phyloP scores from a whole-genome alignment of 495 filamentous ascomycete species.

The Hypomontagnella submonticulosa region DNA sequence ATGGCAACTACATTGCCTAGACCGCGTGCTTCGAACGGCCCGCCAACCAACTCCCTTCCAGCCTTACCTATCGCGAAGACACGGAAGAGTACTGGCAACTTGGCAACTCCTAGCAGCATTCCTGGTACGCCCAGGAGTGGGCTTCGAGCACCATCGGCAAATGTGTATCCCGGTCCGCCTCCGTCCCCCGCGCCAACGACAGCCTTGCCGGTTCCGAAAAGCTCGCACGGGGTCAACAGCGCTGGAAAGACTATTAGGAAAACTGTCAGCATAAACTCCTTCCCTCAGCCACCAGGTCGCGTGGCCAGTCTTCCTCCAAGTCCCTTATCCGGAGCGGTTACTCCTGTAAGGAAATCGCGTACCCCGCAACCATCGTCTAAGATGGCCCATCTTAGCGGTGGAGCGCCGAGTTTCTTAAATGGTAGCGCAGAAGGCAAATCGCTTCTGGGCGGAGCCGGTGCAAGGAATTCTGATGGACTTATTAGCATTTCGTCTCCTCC shows the following conservation, averaged over 20 bases:
- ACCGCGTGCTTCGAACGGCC: constrained; percentile 69
- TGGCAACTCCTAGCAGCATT: constrained; percentile 60
- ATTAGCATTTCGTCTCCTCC: constrained; percentile 80
- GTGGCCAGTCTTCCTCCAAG: constrained; percentile 67
- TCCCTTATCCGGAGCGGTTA: constrained; percentile 63
- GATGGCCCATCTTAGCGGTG: constrained; percentile 53
- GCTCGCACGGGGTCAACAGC: constrained; percentile 61
- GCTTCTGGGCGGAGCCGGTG: constrained; percentile 65
- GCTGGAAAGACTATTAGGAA: constrained; percentile 76
- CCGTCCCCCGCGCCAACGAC: constrained; percentile 60
- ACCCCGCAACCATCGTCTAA: constrained; percentile 56
- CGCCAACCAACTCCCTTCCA: constrained; percentile 73
- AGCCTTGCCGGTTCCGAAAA: constrained; percentile 62
- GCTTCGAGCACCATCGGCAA: constrained; percentile 71
- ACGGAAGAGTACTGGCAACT: constrained; percentile 66
- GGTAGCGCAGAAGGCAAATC: constrained; percentile 80
- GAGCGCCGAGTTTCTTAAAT: constrained; percentile 79
- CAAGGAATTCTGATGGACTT: constrained; percentile 74
- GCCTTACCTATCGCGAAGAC: constrained; percentile 77
- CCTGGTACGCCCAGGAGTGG: constrained; percentile 64
- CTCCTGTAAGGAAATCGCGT: constrained; percentile 54
- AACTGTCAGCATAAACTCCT: constrained; percentile 89
- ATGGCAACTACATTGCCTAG: constrained; percentile 76
- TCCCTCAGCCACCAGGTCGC: constrained; percentile 85
- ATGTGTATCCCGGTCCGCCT: constrained; percentile 51